Percentiles rank a stretch among this genome's conserved stretches.
Conservation (phyloP, 345 rosid genomes). For the Balakata baccata region DNA sequence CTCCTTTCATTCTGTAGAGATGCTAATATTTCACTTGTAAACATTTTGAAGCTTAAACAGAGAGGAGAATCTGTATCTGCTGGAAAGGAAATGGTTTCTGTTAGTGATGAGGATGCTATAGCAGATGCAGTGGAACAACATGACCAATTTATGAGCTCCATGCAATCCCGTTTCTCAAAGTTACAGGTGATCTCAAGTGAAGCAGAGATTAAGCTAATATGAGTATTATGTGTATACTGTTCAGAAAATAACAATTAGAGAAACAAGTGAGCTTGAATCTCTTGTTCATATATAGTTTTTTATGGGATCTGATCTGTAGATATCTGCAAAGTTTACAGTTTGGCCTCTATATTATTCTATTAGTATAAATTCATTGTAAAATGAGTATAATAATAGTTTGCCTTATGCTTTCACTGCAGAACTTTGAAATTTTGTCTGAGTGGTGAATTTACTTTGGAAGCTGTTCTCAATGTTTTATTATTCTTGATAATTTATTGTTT, state of each 20-base stretch:
- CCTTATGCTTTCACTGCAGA: background rate
- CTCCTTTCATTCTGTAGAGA: background rate
- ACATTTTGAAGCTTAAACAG: constrained; percentile 46
- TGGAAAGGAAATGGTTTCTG: constrained; percentile 54
- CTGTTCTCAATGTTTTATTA: background rate
- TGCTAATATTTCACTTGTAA: constrained; percentile 15
- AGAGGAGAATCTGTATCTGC: constrained; percentile 49
- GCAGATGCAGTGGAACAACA: constrained; percentile 73
- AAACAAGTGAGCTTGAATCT: background rate
- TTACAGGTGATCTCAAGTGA: constrained; percentile 66
- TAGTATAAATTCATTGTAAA: background rate
- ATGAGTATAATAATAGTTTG: background rate
- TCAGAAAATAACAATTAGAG: background rate
- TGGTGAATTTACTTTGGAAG: background rate
- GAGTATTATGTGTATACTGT: background rate
- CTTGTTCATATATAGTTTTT: background rate
- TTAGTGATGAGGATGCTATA: constrained; percentile 65
- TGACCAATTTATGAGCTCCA: constrained; percentile 77
- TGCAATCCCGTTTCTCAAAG: constrained; percentile 88
- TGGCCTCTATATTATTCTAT: background rate
- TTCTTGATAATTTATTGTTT: background rate
- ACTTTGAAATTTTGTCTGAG: background rate
- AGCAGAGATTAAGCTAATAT: constrained; percentile 8
- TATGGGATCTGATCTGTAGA: background rate
- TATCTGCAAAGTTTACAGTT: background rate